Conservation (phyloP, 2,329 filamentous ascomycete genomes). For the Curvularia sp. region DNA sequence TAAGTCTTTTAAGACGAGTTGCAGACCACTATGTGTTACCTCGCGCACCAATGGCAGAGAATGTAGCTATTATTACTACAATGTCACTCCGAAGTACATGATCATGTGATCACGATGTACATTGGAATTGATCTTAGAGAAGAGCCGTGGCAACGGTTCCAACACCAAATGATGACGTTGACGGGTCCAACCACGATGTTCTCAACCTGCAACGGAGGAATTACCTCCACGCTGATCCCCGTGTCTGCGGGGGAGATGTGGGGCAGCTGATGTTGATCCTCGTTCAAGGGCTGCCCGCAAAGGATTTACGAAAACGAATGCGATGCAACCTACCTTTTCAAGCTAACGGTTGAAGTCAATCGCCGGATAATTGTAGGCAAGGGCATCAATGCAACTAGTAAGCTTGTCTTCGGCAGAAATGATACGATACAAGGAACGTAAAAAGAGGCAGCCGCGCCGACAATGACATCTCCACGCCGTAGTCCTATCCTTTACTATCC, state of each 20-base stretch:
- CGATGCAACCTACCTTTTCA: not conserved
- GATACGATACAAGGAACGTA: not conserved
- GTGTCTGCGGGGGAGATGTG: slow-evolving; percentile 8
- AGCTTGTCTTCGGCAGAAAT: not conserved
- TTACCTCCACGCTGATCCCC: slow-evolving; percentile 6
- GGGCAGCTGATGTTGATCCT: not conserved
- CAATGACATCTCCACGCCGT: not conserved
- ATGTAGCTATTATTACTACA: too few species aligned
- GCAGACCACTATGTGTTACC: not conserved
- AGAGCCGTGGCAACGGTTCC: slow-evolving; percentile 3
- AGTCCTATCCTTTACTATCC: not conserved
- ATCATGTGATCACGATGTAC: not conserved
- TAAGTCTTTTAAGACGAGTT: not conserved
- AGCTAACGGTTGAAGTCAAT: not conserved
- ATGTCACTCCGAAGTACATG: too few species aligned
- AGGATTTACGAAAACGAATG: not conserved
- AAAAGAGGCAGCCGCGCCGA: not conserved
- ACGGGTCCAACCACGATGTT: not conserved
- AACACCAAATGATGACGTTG: not conserved
- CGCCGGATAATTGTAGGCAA: not conserved
- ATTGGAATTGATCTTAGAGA: too few species aligned
- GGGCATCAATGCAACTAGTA: not conserved
- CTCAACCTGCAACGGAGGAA: slow-evolving; percentile 7
- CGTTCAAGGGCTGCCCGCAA: not conserved
- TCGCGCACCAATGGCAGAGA: not conserved